Percentiles rank a stretch among this genome's conserved stretches.
phyloP scores from a whole-genome alignment of 768 basidiomycete genomes.

The Mycena galericulata region DNA sequence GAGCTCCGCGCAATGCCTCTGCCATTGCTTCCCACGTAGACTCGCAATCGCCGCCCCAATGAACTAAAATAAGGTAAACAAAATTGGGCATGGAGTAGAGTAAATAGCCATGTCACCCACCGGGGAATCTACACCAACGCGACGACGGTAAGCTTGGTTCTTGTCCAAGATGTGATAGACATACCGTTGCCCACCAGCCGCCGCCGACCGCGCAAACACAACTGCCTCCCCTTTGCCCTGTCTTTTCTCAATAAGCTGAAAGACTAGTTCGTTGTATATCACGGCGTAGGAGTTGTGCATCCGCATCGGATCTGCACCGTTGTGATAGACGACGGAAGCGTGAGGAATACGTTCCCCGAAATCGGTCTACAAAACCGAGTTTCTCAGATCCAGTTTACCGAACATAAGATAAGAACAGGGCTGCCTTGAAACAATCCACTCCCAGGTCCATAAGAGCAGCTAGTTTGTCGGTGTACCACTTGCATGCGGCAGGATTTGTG shows the following conservation, averaged over 20 bases:
- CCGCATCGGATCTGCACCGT: conserved; percentile 75
- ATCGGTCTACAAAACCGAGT: conserved; percentile 62
- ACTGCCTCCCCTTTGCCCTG: conserved; percentile 76
- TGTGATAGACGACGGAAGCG: conserved; percentile 68
- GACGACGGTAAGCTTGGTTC: not conserved
- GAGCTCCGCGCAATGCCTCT: conserved; percentile 73
- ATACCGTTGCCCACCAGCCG: conserved; percentile 77
- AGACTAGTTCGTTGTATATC: conserved; percentile 79
- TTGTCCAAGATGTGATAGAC: not conserved
- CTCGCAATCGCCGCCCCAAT: conserved; percentile 84
- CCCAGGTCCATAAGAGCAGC: conserved; percentile 63
- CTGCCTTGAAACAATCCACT: conserved; percentile 71
- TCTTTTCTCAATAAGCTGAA: conserved; percentile 65
- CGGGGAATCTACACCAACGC: conserved; percentile 46
- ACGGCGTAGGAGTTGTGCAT: conserved; percentile 82
- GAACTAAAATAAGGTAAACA: conserved; percentile 39
- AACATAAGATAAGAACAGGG: not conserved
- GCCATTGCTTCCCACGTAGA: conserved; percentile 85
- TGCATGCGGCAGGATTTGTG: conserved; percentile 64
- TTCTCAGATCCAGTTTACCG: too few species aligned
- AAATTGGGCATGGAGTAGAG: too few species aligned
- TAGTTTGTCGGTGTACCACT: conserved; percentile 69
- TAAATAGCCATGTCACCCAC: not conserved
- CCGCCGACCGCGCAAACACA: conserved; percentile 75
- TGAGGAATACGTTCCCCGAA: conserved; percentile 86